Evolutionary conservation across 306 rosid species (phyloP), one percentile per base, ranked within the genome.

Genomic region (Cucurbita moschata): DNA sequence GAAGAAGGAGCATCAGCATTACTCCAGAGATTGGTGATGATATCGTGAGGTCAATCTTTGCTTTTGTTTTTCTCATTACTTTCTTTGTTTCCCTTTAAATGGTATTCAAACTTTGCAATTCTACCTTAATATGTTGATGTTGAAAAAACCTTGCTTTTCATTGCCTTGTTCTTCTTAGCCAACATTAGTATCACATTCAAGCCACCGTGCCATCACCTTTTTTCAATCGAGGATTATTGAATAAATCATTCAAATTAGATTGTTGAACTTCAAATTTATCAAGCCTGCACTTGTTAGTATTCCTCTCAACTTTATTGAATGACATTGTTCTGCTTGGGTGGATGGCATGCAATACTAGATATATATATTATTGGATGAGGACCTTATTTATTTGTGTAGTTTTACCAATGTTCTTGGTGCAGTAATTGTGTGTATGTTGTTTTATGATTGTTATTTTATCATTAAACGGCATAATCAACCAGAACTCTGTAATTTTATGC

Each of bases 11-110:
- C 96, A 89, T 95, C 77, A 95, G 99, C 78, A 91, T 95, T 79
- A 94, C 95, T 51, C 97, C 97, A 46, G 99, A 95, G 84, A 95
- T 95, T 77, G 97, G 99, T 78, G 99, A 95, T 82, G 97, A 95
- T 81, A 95, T 95, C 77, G 97, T 91, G 82, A 95, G 99, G 99
- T 94, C 82, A 89, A 65, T 83, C 60, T 54, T 75, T 81, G 75
- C 44, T 74, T 79, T 73, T 78, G 71, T 21, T 70, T 81, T 75
- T 79, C 64, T 76, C 71, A 50, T 80, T 58, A 57, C 79, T 62
- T 38, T 79, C 37, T 75, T 49, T 18, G 13, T 19, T 49, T 66
- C 72, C 5, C 49, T 50, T 5, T 21, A 38, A 69, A 72, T 39
- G 50, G 14, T 23, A 40, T 39, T 40, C 60, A 37, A 46, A 9